A percentile compares a stretch with the other conserved stretches of the same genome.
phyloP scores from a whole-genome alignment of 768 basidiomycete genomes.

The Mycena olivaceomarginata region DNA sequence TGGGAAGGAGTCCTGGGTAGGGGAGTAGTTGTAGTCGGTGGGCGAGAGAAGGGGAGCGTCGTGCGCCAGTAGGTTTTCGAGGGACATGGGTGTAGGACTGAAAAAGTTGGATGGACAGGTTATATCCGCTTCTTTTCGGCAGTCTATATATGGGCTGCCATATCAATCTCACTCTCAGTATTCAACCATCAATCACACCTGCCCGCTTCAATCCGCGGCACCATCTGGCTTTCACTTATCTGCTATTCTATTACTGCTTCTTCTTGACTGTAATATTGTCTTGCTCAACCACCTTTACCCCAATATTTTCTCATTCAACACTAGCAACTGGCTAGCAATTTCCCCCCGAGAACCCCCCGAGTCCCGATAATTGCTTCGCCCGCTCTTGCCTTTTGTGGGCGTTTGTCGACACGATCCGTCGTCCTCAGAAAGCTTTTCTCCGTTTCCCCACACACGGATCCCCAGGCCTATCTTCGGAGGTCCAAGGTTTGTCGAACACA shows the following conservation, averaged over 20 bases:
- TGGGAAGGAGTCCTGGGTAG: slow-evolving; percentile 61
- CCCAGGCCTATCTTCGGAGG: slow-evolving; percentile 40
- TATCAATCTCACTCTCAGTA: too few relatives aligned
- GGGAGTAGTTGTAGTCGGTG: slow-evolving; percentile 59
- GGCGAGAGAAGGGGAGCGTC: slow-evolving; percentile 79
- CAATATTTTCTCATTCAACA: neutral
- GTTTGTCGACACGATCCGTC: slow-evolving; percentile 29
- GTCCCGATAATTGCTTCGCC: slow-evolving; percentile 20
- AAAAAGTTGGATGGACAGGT: too few relatives aligned
- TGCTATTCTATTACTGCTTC: neutral
- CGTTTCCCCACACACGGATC: slow-evolving; percentile 31
- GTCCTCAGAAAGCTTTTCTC: slow-evolving; percentile 25
- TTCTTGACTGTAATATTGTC: neutral
- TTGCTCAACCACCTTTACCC: neutral
- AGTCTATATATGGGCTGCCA: too few relatives aligned
- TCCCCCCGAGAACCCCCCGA: slow-evolving; percentile 39
- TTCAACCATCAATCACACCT: too few relatives aligned
- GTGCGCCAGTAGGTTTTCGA: slow-evolving; percentile 66
- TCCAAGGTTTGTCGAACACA: slow-evolving; percentile 27
- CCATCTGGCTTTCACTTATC: too few relatives aligned
- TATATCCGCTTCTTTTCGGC: too few relatives aligned
- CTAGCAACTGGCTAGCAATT: neutral
- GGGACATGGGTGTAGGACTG: neutral
- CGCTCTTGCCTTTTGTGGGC: slow-evolving; percentile 30
- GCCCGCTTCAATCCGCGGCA: too few relatives aligned